phyloP scores from a whole-genome alignment of 805 yeast genomes.

The Wickerhamomyces queroliae region DNA sequence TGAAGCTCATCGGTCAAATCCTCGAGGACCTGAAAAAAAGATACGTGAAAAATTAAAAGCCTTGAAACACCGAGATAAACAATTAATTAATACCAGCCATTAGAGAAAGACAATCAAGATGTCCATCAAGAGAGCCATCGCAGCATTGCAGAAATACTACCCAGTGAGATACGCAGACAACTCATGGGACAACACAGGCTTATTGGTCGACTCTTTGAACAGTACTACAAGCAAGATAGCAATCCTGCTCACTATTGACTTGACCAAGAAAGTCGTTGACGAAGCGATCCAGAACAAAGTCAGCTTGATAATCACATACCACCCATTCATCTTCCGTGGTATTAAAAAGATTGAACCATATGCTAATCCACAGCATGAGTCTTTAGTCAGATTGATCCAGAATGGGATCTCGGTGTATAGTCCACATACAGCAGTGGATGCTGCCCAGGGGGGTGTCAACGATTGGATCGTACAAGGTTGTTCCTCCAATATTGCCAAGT shows the following conservation, averaged over 20 bases:
- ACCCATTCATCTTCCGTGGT: slow-evolving; percentile 91
- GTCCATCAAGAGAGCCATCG: slow-evolving; percentile 38
- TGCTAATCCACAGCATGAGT: slow-evolving; percentile 72
- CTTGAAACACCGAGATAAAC: no score
- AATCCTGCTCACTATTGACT: slow-evolving; percentile 72
- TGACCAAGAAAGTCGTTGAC: slow-evolving; percentile 75
- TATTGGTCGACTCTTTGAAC: slow-evolving; percentile 66
- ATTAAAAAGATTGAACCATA: slow-evolving; percentile 63
- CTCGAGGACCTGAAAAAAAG: no score
- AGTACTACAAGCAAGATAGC: slow-evolving; percentile 15
- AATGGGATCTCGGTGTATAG: slow-evolving; percentile 84
- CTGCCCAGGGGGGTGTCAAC: slow-evolving; percentile 88
- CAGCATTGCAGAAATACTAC: slow-evolving; percentile 63
- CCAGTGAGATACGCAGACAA: slow-evolving; percentile 79
- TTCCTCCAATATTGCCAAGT: slow-evolving; percentile 22
- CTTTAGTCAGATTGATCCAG: slow-evolving; percentile 65
- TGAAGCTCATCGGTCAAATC: neutral
- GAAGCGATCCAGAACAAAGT: slow-evolving; percentile 64
- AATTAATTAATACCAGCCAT: no score
- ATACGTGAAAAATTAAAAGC: no score
- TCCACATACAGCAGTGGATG: slow-evolving; percentile 96
- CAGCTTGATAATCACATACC: slow-evolving; percentile 74
- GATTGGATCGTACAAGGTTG: slow-evolving; percentile 79
- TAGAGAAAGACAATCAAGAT: no score
- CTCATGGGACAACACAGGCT: slow-evolving; percentile 95